Base-by-base conservation (phyloP, 2,329 filamentous ascomycete genomes). In the Mycocentrospora acerina region DNA sequence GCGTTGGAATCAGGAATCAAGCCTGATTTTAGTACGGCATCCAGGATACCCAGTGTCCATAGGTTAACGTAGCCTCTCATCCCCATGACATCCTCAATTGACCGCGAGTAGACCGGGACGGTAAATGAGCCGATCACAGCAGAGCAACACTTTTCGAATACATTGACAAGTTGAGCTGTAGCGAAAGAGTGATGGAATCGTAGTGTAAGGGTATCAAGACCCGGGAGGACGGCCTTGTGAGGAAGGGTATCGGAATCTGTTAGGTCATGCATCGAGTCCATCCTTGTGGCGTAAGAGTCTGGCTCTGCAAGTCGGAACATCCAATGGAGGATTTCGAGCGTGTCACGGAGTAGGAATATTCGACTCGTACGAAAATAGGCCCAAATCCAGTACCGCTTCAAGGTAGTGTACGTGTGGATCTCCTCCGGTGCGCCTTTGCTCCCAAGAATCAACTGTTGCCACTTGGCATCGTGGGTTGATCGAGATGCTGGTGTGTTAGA, bases 311-410 rank as follows among this genome's bases (percentile, higher is more conserved):
- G 36, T 9, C 46, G 43, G 14, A 59, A 48, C 53, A 61, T 59
- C 57, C 57, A 62, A 17, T 61, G 62, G 9, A 64, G 35, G 1
- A 65, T 55, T 35, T 63, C 61, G 1, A 63, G 40, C 7, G 53
- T 26, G 16, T 62, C 61, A 13, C 60, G 55, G 2, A 60, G 41
- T 3, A 64, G 34, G 24, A 62, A 57, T 7, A 62, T 46, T 11
- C 57, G 48, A 24, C 40, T 54, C 1, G 57, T 60, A n/a, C 59
- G 55, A 35, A 55, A 64, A 41, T 59, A 63, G 11, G 46, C 52
- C 57, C 59, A 63, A 0, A 57, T 44, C 50, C 55, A 64, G 16
- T 47, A 53, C 30, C 35, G 36, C 29, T 56, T 60, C 7, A 64
- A 28, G 7, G 40, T 53, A 0, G 43, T 28, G 32, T 61, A 60